Evolutionary conservation across 805 yeast genomes (phyloP).

Genomic region (Metschnikowia lochheadii): DNA sequence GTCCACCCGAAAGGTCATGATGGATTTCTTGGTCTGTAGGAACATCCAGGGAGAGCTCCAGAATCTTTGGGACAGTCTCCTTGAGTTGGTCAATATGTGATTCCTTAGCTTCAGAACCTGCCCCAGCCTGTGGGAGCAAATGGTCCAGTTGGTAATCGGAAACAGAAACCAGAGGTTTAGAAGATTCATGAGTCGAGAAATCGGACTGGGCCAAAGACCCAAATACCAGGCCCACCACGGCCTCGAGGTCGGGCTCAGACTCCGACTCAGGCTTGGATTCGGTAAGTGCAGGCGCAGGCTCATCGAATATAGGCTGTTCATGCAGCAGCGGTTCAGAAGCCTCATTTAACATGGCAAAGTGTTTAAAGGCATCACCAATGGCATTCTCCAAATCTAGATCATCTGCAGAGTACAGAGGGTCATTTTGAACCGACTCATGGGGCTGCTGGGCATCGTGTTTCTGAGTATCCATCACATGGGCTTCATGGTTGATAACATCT

Average conservation of each 20-base stretch:
- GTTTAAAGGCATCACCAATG: constrained; percentile 36
- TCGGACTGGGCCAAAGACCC: neutral
- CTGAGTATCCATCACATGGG: no score
- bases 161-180: neutral
- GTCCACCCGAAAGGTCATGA: no score
- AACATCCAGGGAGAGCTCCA: neutral
- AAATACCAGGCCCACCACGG: constrained; percentile 7
- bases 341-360: constrained; percentile 22
- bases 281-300: neutral
- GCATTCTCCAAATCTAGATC: constrained; percentile 26
- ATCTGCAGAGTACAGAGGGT: neutral
- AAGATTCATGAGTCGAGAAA: neutral
- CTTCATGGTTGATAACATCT: no score
- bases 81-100: no score
- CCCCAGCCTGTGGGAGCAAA: neutral
- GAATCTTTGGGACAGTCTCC: no score
- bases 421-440: neutral
- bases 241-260: constrained; percentile 2
- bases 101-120: neutral
- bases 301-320: no score
- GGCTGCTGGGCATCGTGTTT: no score
- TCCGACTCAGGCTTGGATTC: neutral
- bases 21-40: neutral
- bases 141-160: neutral
- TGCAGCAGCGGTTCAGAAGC: neutral